Percentiles rank a stretch among this genome's conserved stretches.
phyloP scores from a whole-genome alignment of 306 rosid genomes.

The Trifolium dubium region DNA sequence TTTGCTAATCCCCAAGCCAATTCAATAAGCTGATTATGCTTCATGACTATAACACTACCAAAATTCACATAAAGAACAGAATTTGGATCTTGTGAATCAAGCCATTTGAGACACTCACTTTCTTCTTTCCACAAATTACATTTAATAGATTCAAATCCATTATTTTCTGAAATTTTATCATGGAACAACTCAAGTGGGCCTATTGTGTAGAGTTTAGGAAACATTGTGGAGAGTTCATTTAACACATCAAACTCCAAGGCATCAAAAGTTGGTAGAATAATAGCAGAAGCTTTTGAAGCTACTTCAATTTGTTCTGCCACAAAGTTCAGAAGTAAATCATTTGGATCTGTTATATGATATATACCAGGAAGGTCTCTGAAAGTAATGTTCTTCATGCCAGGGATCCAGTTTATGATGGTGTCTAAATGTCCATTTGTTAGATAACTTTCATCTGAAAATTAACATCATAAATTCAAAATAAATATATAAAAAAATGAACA shows the following conservation, averaged over 20 bases:
- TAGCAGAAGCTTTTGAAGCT: conserved; percentile 50
- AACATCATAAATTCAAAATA: background rate
- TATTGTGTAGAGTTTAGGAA: conserved; percentile 47
- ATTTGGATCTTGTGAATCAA: conserved; percentile 46
- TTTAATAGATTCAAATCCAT: background rate
- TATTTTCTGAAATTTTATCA: conserved; percentile 23
- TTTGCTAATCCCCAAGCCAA: conserved; percentile 57
- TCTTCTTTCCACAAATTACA: conserved; percentile 61
- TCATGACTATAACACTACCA: conserved; percentile 54
- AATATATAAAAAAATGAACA: background rate
- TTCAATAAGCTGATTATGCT: conserved; percentile 47
- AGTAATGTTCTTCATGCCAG: conserved; percentile 48
- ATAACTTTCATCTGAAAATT: conserved; percentile 44
- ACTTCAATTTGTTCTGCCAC: conserved; percentile 38
- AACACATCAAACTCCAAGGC: conserved; percentile 47
- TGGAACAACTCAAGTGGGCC: conserved; percentile 55
- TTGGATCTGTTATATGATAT: conserved; percentile 42
- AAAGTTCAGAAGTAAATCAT: conserved; percentile 39
- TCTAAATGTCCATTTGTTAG: conserved; percentile 47
- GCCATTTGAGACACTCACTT: conserved; percentile 53
- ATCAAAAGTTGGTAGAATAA: conserved; percentile 48
- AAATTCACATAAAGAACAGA: conserved; percentile 54
- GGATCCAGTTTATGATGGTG: conserved; percentile 50
- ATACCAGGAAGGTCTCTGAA: conserved; percentile 48
- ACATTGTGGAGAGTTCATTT: conserved; percentile 42